Base-by-base conservation (phyloP, 257 asterid species). In the Nicotiana obtusifolia region DNA sequence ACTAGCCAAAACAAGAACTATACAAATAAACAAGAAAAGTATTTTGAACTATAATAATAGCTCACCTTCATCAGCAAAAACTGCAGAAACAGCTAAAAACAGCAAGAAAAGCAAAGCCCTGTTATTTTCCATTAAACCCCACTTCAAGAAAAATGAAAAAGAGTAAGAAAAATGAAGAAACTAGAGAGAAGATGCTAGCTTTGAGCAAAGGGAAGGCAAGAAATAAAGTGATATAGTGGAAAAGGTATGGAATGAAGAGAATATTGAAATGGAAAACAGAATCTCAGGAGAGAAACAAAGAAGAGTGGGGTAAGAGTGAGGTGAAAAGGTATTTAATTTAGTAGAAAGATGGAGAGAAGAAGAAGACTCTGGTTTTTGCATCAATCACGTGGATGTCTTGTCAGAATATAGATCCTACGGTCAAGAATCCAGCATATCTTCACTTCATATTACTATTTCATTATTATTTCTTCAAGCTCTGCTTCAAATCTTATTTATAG, bases 51-150 rank as follows among this genome's bases (percentile, higher is more conserved):
- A 10, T 3, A 52, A 14, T 5, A 20, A n/a, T 5, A 26, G 37
- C 83, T 84, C 85, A 92, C 97, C 97, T 90, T 94, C 97, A 89
- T 89, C 97, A 83, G 94, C 93, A 85, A 86, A 91, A 86, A 86
- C 92, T 77, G 90, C 91, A 80, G 98, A 89, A 22, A 87, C 84
- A 1, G 86, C 79, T 86, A 91, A 87, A 82, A 87, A 92, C 82
- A 90, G 66, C 35, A 85, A 90, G 86, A 44, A 86, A 24, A 87
- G 16, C 26, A 81, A 73, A 56, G 86, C 82, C 92, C 90, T 89
- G 20, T 77, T 81, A 59, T 17, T 68, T 33, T 68, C 61, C 75
- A 59, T 60, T 77, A 20, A 62, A 37, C 31, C 71, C 61, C 64
- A 56, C 77, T 57, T 7, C 56, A 30, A 41, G 1, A 31, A 66